Percentiles rank a stretch among this genome's conserved stretches.
Evolutionary conservation across 176 grass and related monocot genomes (phyloP).

Genomic region (Aegilops speltoides): DNA sequence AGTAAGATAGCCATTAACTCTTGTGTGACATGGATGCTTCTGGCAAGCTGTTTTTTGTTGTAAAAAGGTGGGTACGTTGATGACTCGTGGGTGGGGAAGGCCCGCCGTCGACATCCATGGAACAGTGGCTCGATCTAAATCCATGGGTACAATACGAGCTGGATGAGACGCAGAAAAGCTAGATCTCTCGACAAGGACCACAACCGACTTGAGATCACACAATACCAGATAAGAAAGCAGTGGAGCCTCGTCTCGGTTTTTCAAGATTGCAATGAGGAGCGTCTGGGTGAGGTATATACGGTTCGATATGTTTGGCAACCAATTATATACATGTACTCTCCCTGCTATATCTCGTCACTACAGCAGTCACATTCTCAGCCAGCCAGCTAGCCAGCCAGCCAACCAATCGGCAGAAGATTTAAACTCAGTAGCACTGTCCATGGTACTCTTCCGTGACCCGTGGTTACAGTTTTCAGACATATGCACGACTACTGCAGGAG

Average conservation of each 20-base stretch:
- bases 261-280: constrained; percentile 41
- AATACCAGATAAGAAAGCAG: constrained; percentile 15
- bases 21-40: not conserved
- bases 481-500: not conserved
- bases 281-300: not conserved
- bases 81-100: not conserved
- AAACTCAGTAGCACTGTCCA: not conserved
- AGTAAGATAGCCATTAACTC: not conserved
- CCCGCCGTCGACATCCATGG: constrained; percentile 12
- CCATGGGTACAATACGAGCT: constrained; percentile 25
- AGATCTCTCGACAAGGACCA: constrained; percentile 28
- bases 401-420: not conserved
- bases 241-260: constrained; percentile 15
- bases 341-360: not conserved
- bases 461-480: not conserved
- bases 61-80: not conserved
- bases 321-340: not conserved
- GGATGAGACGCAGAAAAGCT: constrained; percentile 22
- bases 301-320: not conserved
- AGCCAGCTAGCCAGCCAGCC: not conserved
- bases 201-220: constrained; percentile 35
- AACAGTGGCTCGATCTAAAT: not conserved
- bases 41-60: not conserved
- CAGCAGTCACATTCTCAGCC: not conserved
- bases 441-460: not conserved